Percentiles rank a stretch among this genome's conserved stretches.
These are phyloP conservation scores for Lachnellula occidentalis DNA, from an alignment of 2,329 filamentous ascomycete genomes.

Conservation along the genomic window DNA sequence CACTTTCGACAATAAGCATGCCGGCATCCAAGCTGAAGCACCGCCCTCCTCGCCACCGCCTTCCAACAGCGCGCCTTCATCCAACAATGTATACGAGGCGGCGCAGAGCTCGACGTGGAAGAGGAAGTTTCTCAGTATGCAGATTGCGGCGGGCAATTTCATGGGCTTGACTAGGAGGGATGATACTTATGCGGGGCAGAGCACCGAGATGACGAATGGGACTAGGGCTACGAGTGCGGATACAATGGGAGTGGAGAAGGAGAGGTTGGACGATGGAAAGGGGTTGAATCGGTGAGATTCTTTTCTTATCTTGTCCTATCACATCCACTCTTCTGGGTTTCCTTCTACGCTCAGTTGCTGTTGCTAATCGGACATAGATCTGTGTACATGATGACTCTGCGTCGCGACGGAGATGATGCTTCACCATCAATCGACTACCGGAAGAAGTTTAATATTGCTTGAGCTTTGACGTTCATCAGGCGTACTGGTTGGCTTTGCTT, in stretches of 20 bases:
- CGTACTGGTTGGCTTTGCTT: too few relatives aligned
- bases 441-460: not conserved
- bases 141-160: not conserved
- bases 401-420: not conserved
- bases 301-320: not conserved
- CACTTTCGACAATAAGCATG: conserved; percentile 13
- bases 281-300: not conserved
- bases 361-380: not conserved
- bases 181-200: not conserved
- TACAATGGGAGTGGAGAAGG: not conserved
- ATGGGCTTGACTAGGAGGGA: not conserved
- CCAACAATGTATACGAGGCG: not conserved
- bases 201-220: not conserved
- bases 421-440: not conserved
- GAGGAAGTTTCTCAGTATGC: not conserved
- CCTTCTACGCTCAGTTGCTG: not conserved
- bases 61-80: not conserved
- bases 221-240: not conserved
- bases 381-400: not conserved
- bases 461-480: not conserved
- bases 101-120: not conserved
- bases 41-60: not conserved
- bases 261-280: not conserved
- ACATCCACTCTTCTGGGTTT: not conserved
- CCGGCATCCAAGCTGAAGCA: conserved; percentile 6